Base-by-base conservation (phyloP, 306 rosid genomes). In the Hippophae tibetana region DNA sequence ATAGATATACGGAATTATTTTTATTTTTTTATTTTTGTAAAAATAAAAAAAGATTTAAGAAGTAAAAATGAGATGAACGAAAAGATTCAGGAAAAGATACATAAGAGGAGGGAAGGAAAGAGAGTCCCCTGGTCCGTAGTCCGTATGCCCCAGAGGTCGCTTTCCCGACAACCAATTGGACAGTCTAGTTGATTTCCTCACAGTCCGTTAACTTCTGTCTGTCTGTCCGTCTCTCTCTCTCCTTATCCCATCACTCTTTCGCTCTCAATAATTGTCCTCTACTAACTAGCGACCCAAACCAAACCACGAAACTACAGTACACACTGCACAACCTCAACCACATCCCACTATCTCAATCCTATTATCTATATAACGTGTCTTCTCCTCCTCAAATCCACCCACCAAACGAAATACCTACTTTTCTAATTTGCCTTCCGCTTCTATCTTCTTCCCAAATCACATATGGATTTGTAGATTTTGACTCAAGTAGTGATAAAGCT, bases 241-340 rank as follows among this genome's bases (percentile, higher is more conserved):
- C n/a, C 31, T 5, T 13, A 11, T 13, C 38, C 58, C 6, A 12
- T 23, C 31, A 7, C 38, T 5, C 0, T 5, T 3, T 57, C 14
- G 49, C 13, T 57, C 18, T 43, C 48, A n/a, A n/a, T 14, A 6
- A 14, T 43, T 55, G 59, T 10, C 8, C 6, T 45, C 42, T 26
- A 9, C 0, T 31, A 31, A 53, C 41, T 18, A 12, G 8, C 5
- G 42, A 14, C 25, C 10, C 38, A 52, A 51, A 62, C 62, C 23
- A 14, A 48, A 47, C 73, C 78, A 61, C 76, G 69, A 53, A 73
- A 51, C 10, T 47, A 18, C 14, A 41, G 26, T 42, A 63, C 57
- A 56, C 75, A 56, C 65, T 55, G 70, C 69, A 10, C 13, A 74
- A 18, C 60, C 65, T 52, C 73, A 68, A 54, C 82, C 81, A 74